Evolutionary conservation across 306 rosid species (phyloP).

Genomic region (Vicia villosa): DNA sequence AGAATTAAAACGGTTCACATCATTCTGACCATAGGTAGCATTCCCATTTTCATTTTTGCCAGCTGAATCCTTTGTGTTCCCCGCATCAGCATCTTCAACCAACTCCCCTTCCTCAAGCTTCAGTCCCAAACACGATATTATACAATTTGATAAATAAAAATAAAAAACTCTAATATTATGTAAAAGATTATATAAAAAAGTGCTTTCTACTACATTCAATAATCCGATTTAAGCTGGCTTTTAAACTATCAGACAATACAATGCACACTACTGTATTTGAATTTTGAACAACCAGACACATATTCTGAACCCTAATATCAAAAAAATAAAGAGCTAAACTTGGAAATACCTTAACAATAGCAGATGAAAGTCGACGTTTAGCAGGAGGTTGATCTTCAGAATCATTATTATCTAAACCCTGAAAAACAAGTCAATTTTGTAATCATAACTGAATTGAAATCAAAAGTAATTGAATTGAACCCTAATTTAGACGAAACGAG

Average conservation of each 20-base stretch:
- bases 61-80: conserved; percentile 39
- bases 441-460: not conserved
- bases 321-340: not conserved
- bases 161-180: not conserved
- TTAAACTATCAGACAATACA: not conserved
- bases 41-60: conserved; percentile 42
- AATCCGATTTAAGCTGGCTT: not conserved
- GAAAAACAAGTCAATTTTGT: not conserved
- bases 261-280: conserved; percentile 9
- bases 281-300: conserved; percentile 11
- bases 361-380: conserved; percentile 79
- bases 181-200: not conserved
- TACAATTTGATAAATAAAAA: not conserved
- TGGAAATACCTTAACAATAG: conserved; percentile 81
- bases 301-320: not conserved
- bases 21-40: conserved; percentile 32
- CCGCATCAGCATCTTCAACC: conserved; percentile 52
- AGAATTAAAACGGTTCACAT: conserved; percentile 46
- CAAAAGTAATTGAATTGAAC: conserved; percentile 1
- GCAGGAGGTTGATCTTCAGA: conserved; percentile 76
- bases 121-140: conserved; percentile 34
- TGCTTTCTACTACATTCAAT: not conserved
- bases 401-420: conserved; percentile 63
- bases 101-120: conserved; percentile 87
- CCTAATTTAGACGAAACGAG: conserved; percentile 2